Base-by-base conservation (phyloP, 441 rosid genomes). In the Bruguiera hainesii region DNA sequence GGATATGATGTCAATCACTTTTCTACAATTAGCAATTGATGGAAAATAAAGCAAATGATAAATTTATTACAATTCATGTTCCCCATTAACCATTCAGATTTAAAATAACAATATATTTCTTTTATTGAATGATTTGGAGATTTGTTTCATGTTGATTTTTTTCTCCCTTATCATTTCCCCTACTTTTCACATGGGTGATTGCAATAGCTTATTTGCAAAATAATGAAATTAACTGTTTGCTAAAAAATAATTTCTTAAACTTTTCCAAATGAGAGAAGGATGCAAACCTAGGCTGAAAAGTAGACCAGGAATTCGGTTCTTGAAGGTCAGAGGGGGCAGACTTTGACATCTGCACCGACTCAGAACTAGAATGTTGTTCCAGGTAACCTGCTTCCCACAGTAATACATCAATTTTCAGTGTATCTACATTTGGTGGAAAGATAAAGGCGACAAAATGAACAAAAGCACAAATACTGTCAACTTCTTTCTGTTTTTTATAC, bases 321-420 rank as follows among this genome's bases (percentile, higher is more conserved):
- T 59, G 82, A 39, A 69, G 72, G 71, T 71, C 73, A 76, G 81
- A 79, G 77, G 85, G 79, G 72, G 79, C 79, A 67, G 84, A 80
- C 79, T 76, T 83, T 71, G 93, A 81, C 93, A 87, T 92, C 77
- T 85, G 85, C 80, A 79, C 72, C 73, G 62, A 23, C 37, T 68
- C 61, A 52, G 68, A 35, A 66, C 72, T 77, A 61, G 55, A 73
- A 67, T 78, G 62, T 68, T 60, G 67, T 46, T 76, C 79, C 76
- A 30, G 39, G 69, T 68, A 33, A 58, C 81, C 86, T 78, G 76
- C 33, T 67, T 67, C 69, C 59, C 58, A 67, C 67, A 53, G 52
- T 56, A 74, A 30, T 64, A 37, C 59, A 65, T 65, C 65, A 66
- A 67, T 64, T 61, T 53, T 30, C 49, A 59, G 30, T 25, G 49